Evolutionary conservation across 1,284 basidiomycete species (phyloP), one percentile per base, ranked within the genome.

Genomic region (Exobasidium cylindrosporum): DNA sequence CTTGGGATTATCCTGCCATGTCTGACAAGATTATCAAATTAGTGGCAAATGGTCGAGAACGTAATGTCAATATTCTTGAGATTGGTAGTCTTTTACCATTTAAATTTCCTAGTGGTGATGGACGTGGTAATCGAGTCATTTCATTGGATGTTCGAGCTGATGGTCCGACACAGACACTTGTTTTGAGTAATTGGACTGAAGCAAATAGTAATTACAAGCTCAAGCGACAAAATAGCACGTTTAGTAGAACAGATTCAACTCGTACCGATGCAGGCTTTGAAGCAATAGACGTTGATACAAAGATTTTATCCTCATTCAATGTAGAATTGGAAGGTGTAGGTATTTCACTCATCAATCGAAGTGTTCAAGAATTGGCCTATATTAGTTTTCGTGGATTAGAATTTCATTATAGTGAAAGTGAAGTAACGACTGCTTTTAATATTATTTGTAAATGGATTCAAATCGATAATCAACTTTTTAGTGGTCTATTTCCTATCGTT

Each of bases 121-220:
- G 65, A 17, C 60, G 67, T 83, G 84, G 61, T 82, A 83, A 30
- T 54, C 83, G 84, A 53, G 86, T 87, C 0, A 85, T 97, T 4
- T 93, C 96, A 0, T 83, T 98, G 69, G 96, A 99, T 79, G 90
- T 98, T 50, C 88, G 91, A 17, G 96, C 93, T 0, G 92, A 96
- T 72, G 90, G 88, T 1, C 87, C 87, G 46, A 89, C 88, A 57
- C 96, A 98, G 80, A 84, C 94, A 11, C 82, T 99, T 30, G 87
- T 89, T 28, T 89, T 99, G 74, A 90, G 90, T 31, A 88, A 89
- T 70, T 99, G 97, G 82, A 85, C 88, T 66, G 87, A 91, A 59
- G 90, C 92, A 66, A 84, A 84, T 52, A 97, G 92, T 81, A 82
- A 95, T 29, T 99, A 95, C 82, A 94, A 92, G 82, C 89, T 89